Percentiles rank a stretch among this genome's conserved stretches.
Conservation (phyloP, 345 rosid genomes). For the Pugionium dolabratum region DNA sequence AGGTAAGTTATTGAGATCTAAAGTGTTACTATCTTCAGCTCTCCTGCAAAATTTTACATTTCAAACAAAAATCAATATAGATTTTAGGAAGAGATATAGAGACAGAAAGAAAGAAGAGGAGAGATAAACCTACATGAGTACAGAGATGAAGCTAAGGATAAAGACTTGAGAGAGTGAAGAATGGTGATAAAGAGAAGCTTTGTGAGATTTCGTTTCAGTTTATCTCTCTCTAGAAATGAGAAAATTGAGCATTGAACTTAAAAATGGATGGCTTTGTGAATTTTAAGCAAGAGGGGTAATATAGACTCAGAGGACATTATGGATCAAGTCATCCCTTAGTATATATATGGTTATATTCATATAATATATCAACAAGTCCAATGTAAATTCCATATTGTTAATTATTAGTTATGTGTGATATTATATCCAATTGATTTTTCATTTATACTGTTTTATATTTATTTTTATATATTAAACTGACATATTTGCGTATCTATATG, state of each 20-base stretch:
- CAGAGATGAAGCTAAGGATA: conserved; percentile 45
- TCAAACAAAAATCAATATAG: background rate
- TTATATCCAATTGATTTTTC: background rate
- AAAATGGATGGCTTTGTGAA: conserved; percentile 27
- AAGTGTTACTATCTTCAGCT: conserved; percentile 53
- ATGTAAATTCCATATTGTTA: background rate
- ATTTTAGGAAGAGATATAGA: background rate
- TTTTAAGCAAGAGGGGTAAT: conserved; percentile 22
- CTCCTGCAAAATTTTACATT: conserved; percentile 53
- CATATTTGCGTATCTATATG: too few species aligned
- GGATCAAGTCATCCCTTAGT: conserved; percentile 23
- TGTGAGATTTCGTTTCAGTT: conserved; percentile 55
- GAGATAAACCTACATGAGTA: conserved; percentile 73
- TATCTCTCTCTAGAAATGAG: conserved; percentile 16
- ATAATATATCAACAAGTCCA: conserved; percentile 2
- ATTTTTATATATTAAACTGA: background rate
- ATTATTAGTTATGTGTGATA: background rate
- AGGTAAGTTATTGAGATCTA: conserved; percentile 98
- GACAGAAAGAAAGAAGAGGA: conserved; percentile 1
- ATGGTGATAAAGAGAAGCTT: conserved; percentile 48
- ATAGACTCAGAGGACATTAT: conserved; percentile 26
- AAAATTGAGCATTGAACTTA: conserved; percentile 29
- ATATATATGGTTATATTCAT: conserved; percentile 2
- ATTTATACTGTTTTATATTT: background rate
- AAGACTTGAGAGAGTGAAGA: conserved; percentile 54